Evolutionary conservation across 2,329 filamentous ascomycete species (phyloP), one percentile per base, ranked within the genome.

Genomic region (Spiromastix sp.): DNA sequence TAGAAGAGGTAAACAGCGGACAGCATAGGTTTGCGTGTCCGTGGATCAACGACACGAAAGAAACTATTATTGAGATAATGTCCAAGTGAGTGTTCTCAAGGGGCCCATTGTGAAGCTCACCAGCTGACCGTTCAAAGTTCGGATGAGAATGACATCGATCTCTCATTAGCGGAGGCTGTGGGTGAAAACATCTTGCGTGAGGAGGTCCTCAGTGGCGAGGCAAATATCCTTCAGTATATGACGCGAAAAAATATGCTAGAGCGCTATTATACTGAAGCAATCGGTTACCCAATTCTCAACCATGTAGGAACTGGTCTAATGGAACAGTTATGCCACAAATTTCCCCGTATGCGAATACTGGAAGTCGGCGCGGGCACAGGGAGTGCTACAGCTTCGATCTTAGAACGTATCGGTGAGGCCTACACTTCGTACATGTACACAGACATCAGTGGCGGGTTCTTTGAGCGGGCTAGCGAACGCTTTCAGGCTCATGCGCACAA

Each of bases 351-450:
- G 33, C 59, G 60, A 2, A 55, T 69, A 19, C 40, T 70, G 4
- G 64, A 68, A 32, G 55, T 56, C 11, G 54, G 21, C 11, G 64
- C 60, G 7, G 67, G 67, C 1, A 66, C 62, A 3, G 66, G 64
- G 3, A 56, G 55, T 8, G 52, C 63, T 0, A 70, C 66, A 0
- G 44, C 51, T 2, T 37, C 34, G 1, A 46, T 68, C 4, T 44
- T 69, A 3, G 34, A 45, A 2, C 31, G 34, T 3, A 40, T 67
- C 9, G 53, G 48, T 1, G 9, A 42, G 2, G 42, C 40, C 6
- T 63, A 60, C 30, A 42, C 50, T 2, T 54, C 51, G 1, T 71
- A 70, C 43, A 64, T 60, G 0, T 71, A 26, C 27, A 67, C 65
- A 0, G 64, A 67, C 36, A 55, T 66, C 12, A 61, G 57, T 0